These are phyloP conservation scores for Phialophora macrospora DNA, from an alignment of 2,329 filamentous ascomycete genomes.

Conservation along the genomic window DNA sequence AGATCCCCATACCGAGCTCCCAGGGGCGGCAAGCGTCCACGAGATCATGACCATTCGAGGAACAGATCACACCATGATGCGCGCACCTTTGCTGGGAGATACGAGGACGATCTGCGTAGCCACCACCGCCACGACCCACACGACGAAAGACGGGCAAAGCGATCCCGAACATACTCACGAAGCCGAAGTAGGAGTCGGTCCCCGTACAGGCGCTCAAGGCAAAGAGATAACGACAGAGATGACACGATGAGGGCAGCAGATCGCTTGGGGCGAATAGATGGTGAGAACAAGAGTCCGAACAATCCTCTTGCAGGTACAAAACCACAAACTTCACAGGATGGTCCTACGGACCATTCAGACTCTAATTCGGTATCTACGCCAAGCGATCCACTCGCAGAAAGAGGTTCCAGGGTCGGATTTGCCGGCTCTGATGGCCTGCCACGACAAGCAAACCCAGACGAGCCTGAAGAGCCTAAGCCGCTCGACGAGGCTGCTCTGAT, in stretches of 20 bases:
- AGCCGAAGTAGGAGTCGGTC: slow-evolving; percentile 50
- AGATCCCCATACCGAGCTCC: slow-evolving; percentile 50
- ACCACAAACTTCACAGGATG: background rate
- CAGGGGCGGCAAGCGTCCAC: slow-evolving; percentile 50
- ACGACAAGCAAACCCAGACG: slow-evolving; percentile 38
- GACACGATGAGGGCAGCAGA: slow-evolving; percentile 50
- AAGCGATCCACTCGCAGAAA: background rate
- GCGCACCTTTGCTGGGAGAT: slow-evolving; percentile 45
- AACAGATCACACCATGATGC: slow-evolving; percentile 41
- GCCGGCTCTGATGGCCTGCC: slow-evolving; percentile 23
- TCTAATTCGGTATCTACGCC: slow-evolving; percentile 1
- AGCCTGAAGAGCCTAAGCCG: slow-evolving; percentile 58
- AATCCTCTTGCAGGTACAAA: background rate
- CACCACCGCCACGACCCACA: slow-evolving; percentile 50
- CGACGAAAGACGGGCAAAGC: slow-evolving; percentile 58
- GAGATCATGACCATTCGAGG: slow-evolving; percentile 46
- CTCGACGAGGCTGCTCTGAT: slow-evolving; percentile 82
- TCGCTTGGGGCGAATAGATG: slow-evolving; percentile 57
- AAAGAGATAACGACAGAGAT: slow-evolving; percentile 35
- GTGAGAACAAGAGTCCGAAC: slow-evolving; percentile 10
- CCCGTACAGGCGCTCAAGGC: slow-evolving; percentile 46
- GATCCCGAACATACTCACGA: slow-evolving; percentile 46
- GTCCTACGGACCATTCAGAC: background rate
- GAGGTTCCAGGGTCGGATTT: slow-evolving; percentile 8
- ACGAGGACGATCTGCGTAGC: slow-evolving; percentile 48